These are phyloP conservation scores for Phytophthora uliginosa DNA, from an alignment of 352 stramenopile genomes.

Conservation along the genomic window DNA sequence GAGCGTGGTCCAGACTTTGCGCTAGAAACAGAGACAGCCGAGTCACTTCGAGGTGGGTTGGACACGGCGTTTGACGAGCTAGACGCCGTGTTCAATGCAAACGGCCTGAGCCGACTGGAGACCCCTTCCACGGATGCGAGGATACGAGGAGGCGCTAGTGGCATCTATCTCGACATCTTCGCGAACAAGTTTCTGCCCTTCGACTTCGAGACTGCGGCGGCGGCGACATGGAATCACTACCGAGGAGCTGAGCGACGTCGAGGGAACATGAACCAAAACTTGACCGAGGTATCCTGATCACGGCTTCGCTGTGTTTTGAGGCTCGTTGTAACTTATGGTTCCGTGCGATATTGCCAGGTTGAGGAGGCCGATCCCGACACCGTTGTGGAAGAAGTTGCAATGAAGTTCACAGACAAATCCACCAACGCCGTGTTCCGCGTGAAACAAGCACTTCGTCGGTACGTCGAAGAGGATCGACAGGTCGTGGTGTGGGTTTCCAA, in stretches of 20 bases:
- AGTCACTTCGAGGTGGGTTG: slow-evolving; percentile 39
- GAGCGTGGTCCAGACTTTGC: slow-evolving; percentile 24
- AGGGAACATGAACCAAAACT: slow-evolving; percentile 24
- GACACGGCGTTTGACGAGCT: slow-evolving; percentile 41
- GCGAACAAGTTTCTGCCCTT: slow-evolving; percentile 52
- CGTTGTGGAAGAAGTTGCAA: slow-evolving; percentile 60
- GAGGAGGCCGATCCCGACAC: slow-evolving; percentile 50
- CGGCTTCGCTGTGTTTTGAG: neutral
- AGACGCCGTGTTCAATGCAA: slow-evolving; percentile 39
- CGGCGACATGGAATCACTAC: slow-evolving; percentile 55
- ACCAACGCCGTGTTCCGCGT: slow-evolving; percentile 60
- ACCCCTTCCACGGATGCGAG: slow-evolving; percentile 27
- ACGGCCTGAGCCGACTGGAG: slow-evolving; percentile 32
- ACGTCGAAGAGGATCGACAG: slow-evolving; percentile 59
- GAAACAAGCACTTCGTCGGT: slow-evolving; percentile 67
- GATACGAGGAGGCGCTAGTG: slow-evolving; percentile 36
- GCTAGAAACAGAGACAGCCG: slow-evolving; percentile 37
- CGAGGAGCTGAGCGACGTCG: slow-evolving; percentile 35
- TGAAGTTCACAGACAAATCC: slow-evolving; percentile 64
- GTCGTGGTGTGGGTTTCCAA: slow-evolving; percentile 72
- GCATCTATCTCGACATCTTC: slow-evolving; percentile 54
- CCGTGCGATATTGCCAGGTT: slow-evolving; percentile 31
- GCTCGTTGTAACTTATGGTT: slow-evolving; percentile 4
- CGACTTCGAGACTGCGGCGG: slow-evolving; percentile 40
- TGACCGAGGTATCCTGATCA: slow-evolving; percentile 19